Evolutionary conservation across 164 flowering plant genomes (phyloP), one percentile per base, ranked within the genome.

Genomic region (Vitis rotundifolia): DNA sequence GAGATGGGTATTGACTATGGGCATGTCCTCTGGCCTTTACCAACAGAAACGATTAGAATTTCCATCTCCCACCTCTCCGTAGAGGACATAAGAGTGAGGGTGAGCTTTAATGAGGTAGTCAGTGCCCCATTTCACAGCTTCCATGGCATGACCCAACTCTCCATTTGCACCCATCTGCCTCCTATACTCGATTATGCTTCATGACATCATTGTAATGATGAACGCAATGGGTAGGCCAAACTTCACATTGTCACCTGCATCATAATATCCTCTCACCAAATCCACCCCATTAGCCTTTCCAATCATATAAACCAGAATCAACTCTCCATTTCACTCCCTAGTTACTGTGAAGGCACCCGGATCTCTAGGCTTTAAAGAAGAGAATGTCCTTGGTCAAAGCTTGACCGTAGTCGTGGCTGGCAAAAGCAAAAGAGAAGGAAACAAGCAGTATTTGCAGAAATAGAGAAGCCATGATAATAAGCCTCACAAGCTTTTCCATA

Each of bases 191-290:
- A 86, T 68, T 7, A 89, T 83, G 75, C 94, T 86, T 96, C 97
- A 94, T 0, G 96, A 85, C 94, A 94, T 82, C 98, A 94, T 92
- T 5, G 98, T 94, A 1, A 90, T 55, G 11, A 97, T 92, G 84
- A 90, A 94, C 6, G 98, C 96, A 97, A 94, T 94, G 7, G 98
- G 98, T 8, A 90, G 76, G 8, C 98, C 98, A 75, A 94, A 94
- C 75, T 92, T 94, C 79, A 94, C 98, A 82, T 94, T 92, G 85
- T 94, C 98, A 52, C 98, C 98, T 28, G 98, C 97, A 73, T 94
- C 98, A 70, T 94, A 87, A 82, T 94, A 94, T 2, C 97, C 97
- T 82, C 98, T 97, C 0, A 90, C 94, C 28, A 94, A 85, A 86
- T 94, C 89, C 85, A 92, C 79, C 98, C n/a, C 98, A 71, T 75